Evolutionary conservation across 148 eudicot species (phyloP), one percentile per base, ranked within the genome.

Genomic region (Persicaria maculosa): DNA sequence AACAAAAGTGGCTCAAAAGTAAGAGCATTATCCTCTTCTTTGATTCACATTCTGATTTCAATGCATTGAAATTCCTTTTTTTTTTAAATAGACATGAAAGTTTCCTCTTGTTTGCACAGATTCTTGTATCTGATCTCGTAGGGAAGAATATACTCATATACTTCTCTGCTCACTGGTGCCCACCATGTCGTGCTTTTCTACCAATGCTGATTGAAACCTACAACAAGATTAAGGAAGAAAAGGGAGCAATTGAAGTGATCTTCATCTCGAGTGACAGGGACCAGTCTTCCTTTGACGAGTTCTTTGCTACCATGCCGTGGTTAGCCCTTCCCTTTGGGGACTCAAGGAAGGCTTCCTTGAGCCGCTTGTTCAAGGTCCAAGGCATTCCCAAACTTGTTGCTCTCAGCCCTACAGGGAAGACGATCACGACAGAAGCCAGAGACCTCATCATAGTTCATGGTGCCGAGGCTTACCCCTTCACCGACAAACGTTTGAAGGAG

Each of bases 161-260:
- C 54, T 91, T 91, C 76, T 86, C 93, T 7, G 91, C 97, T 44
- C 84, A 88, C 44, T 91, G 97, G 97, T 91, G 91, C 69, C 90
- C 91, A 50, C 93, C 93, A 1, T 91, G 97, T 75, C 93, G 90
- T 31, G 88, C 88, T 4, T 91, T 91, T 77, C 77, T 81, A 19
- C 87, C 91, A n/a, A 83, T 78, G 50, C 87, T 91, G 16, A 68
- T 85, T 45, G 80, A 81, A 85, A 79, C 79, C 6, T 91, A 89
- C 74, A 69, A 88, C 54, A 75, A 85, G 67, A 86, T 89, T 44
- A 91, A 91, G 69, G 80, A 77, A 58, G 82, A 79, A 43, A 79
- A 83, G 7, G 74, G 73, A 14, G 83, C 78, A 47, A 76, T 91
- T 57, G 97, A 91, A 77, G 77, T 91, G 36, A 83, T 91, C 68